These are phyloP conservation scores for Clohesyomyces aquaticus DNA, from an alignment of 495 filamentous ascomycete species.

Conservation along the genomic window DNA sequence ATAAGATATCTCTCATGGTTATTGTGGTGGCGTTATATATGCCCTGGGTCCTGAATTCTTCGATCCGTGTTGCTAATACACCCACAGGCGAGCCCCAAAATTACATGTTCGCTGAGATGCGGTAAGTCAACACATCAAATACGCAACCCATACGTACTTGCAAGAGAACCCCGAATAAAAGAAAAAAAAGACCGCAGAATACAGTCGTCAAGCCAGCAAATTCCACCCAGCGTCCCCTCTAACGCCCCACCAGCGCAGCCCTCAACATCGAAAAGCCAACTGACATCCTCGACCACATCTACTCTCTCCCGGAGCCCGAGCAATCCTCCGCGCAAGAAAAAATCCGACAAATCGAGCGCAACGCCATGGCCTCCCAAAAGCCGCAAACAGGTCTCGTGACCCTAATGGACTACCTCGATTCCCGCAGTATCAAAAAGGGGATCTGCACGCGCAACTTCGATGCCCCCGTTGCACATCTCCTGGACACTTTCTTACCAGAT, in stretches of 20 bases:
- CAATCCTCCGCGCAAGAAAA: slow-evolving; percentile 68
- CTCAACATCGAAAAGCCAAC: slow-evolving; percentile 66
- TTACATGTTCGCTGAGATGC: slow-evolving; percentile 92
- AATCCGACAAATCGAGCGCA: slow-evolving; percentile 77
- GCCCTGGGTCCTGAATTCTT: not conserved
- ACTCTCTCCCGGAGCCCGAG: slow-evolving; percentile 64
- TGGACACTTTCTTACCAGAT: slow-evolving; percentile 69
- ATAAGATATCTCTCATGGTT: too few relatives aligned
- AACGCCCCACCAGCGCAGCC: slow-evolving; percentile 55
- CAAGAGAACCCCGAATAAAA: slow-evolving; percentile 64
- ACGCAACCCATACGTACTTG: slow-evolving; percentile 13
- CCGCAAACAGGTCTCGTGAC: slow-evolving; percentile 75
- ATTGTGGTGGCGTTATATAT: too few relatives aligned
- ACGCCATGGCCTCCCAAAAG: slow-evolving; percentile 75
- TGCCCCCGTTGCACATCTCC: slow-evolving; percentile 68
- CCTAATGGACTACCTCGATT: slow-evolving; percentile 81
- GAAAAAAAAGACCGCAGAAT: too few relatives aligned
- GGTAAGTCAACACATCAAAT: slow-evolving; percentile 46
- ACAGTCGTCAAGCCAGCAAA: too few relatives aligned
- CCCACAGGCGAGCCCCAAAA: slow-evolving; percentile 73
- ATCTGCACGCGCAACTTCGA: slow-evolving; percentile 97
- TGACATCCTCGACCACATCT: slow-evolving; percentile 90
- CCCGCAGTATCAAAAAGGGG: slow-evolving; percentile 66
- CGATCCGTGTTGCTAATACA: slow-evolving; percentile 40
- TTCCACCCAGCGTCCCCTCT: too few relatives aligned